Percentiles rank a stretch among this genome's conserved stretches.
phyloP scores from a whole-genome alignment of 352 stramenopile genomes.

The Phytophthora constricta region DNA sequence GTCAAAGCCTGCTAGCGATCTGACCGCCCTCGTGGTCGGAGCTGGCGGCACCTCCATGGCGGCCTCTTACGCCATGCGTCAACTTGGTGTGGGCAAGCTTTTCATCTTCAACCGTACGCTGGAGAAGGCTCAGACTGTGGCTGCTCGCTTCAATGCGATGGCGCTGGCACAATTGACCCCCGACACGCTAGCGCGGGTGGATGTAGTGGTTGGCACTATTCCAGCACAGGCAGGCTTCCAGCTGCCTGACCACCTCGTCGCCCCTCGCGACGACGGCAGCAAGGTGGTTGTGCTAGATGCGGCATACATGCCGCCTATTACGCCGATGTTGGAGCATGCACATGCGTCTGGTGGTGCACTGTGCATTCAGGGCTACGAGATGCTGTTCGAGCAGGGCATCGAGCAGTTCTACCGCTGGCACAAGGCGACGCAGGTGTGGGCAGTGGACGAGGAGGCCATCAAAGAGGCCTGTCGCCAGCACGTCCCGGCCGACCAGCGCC shows the following conservation, averaged over 20 bases:
- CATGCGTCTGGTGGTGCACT: slow-evolving; percentile 72
- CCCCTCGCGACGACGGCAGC: slow-evolving; percentile 32
- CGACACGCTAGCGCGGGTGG: slow-evolving; percentile 60
- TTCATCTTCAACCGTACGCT: slow-evolving; percentile 97
- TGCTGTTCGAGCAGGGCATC: slow-evolving; percentile 98
- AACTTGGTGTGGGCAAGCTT: slow-evolving; percentile 81
- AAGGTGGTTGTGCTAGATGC: slow-evolving; percentile 95
- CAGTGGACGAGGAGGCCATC: slow-evolving; percentile 60
- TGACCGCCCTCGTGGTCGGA: slow-evolving; percentile 87
- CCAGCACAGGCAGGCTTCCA: slow-evolving; percentile 89
- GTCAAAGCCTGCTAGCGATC: slow-evolving; percentile 23
- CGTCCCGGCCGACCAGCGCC: slow-evolving; percentile 62
- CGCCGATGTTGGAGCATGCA: slow-evolving; percentile 92
- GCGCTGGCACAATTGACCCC: slow-evolving; percentile 60
- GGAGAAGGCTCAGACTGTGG: slow-evolving; percentile 91
- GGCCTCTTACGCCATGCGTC: slow-evolving; percentile 93
- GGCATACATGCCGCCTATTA: slow-evolving; percentile 98
- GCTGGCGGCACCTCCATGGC: slow-evolving; percentile 95
- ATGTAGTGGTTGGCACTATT: slow-evolving; percentile 96
- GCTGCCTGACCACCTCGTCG: slow-evolving; percentile 74
- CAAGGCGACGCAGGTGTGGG: slow-evolving; percentile 53
- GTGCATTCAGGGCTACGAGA: slow-evolving; percentile 97
- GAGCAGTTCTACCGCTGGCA: slow-evolving; percentile 97
- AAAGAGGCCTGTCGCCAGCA: slow-evolving; percentile 60
- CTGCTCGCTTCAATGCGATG: slow-evolving; percentile 87